These are phyloP conservation scores for Pittosporum tobira DNA, from an alignment of 129 eudicot genomes.

Conservation along the genomic window DNA sequence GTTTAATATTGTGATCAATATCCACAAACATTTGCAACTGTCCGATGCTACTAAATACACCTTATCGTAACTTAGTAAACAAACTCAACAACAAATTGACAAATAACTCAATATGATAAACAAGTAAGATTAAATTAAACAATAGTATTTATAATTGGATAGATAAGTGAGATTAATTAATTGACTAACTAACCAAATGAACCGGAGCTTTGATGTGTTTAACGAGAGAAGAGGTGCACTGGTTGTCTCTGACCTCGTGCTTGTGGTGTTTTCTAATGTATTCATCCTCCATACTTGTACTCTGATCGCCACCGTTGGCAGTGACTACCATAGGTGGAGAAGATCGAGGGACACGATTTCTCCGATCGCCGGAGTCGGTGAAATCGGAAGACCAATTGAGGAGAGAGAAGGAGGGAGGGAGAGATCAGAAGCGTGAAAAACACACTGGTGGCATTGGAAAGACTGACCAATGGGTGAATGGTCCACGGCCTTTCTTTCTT, in stretches of 20 bases:
- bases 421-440: conserved; percentile 31
- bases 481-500: conserved; percentile 14
- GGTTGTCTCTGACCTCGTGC: conserved; percentile 62
- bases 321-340: conserved; percentile 24
- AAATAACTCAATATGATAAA: too few species aligned
- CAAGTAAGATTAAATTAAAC: too few species aligned
- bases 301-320: conserved; percentile 19
- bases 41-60: too few species aligned
- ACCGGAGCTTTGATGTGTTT: conserved; percentile 86
- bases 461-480: conserved; percentile 19
- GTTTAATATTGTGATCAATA: too few species aligned
- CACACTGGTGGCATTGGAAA: conserved; percentile 33
- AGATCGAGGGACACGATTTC: background rate
- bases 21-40: too few species aligned
- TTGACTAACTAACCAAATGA: conserved; percentile 50
- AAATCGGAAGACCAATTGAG: background rate
- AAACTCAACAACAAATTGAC: too few species aligned
- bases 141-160: too few species aligned
- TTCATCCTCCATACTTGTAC: conserved; percentile 31
- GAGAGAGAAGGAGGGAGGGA: conserved; percentile 11
- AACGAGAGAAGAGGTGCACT: conserved; percentile 69
- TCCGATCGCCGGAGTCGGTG: background rate
- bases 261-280: conserved; percentile 61
- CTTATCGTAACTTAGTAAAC: too few species aligned
- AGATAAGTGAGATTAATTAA: background rate